These are phyloP conservation scores for Mucor circinelloides DNA, from an alignment of 371 early-diverging fungal species.

Conservation along the genomic window DNA sequence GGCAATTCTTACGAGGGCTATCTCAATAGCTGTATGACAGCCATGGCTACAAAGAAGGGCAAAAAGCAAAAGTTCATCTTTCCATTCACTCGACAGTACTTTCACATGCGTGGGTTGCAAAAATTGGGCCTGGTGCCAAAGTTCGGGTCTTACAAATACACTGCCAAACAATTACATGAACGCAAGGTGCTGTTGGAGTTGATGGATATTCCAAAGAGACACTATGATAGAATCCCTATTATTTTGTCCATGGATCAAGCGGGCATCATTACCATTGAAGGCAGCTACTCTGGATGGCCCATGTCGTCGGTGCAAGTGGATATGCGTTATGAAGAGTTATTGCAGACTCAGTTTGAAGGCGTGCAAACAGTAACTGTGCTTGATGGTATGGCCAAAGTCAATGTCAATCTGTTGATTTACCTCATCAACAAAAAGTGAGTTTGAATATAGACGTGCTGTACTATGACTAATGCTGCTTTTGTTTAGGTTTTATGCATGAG, in stretches of 20 bases:
- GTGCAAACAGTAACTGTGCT: slow-evolving; percentile 85
- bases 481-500: slow-evolving; percentile 28
- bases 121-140: slow-evolving; percentile 87
- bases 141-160: slow-evolving; percentile 98
- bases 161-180: slow-evolving; percentile 88
- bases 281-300: slow-evolving; percentile 77
- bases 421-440: slow-evolving; percentile 96
- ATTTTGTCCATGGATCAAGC: slow-evolving; percentile 92
- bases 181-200: slow-evolving; percentile 91
- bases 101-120: slow-evolving; percentile 85
- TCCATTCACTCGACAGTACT: slow-evolving; percentile 93
- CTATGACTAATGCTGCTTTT: neutral
- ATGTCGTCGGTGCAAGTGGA: slow-evolving; percentile 79
- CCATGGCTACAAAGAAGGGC: slow-evolving; percentile 81
- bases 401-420: slow-evolving; percentile 92
- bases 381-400: slow-evolving; percentile 91
- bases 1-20: slow-evolving; percentile 89
- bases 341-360: slow-evolving; percentile 93
- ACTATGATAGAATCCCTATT: slow-evolving; percentile 87
- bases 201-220: slow-evolving; percentile 77
- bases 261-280: slow-evolving; percentile 88
- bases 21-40: slow-evolving; percentile 84
- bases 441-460: neutral
- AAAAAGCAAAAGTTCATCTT: slow-evolving; percentile 74
- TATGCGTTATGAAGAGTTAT: slow-evolving; percentile 88